These are phyloP conservation scores for Trametes villosa DNA, from an alignment of 768 basidiomycete species.

Conservation along the genomic window DNA sequence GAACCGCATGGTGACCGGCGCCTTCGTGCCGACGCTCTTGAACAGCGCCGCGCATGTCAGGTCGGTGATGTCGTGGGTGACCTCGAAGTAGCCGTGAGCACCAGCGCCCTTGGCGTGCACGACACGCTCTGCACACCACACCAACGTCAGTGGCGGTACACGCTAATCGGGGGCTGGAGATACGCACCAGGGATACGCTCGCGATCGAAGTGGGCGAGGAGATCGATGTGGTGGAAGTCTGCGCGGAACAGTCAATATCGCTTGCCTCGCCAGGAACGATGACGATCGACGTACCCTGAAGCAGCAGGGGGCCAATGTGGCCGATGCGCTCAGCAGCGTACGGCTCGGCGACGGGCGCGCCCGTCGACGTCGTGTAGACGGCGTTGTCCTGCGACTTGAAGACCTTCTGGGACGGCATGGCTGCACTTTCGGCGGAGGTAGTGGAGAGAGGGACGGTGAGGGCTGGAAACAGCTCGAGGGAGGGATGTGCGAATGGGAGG, in stretches of 20 bases:
- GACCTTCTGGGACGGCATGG: slow-evolving; percentile 70
- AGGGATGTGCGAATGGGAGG: slow-evolving; percentile 14
- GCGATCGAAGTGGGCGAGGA: slow-evolving; percentile 90
- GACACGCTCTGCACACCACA: slow-evolving; percentile 63
- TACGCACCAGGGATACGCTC: slow-evolving; percentile 79
- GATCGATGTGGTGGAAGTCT: slow-evolving; percentile 91
- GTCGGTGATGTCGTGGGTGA: slow-evolving; percentile 85
- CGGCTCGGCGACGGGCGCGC: slow-evolving; percentile 74
- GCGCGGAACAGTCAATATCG: slow-evolving; percentile 24
- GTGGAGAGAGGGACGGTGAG: slow-evolving; percentile 7
- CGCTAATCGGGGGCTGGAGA: neutral
- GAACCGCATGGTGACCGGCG: slow-evolving; percentile 82
- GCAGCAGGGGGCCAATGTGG: slow-evolving; percentile 75
- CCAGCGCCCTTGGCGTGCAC: slow-evolving; percentile 94
- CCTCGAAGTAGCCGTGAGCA: slow-evolving; percentile 92
- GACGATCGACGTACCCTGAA: slow-evolving; percentile 66
- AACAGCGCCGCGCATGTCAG: slow-evolving; percentile 75
- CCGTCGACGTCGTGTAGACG: slow-evolving; percentile 85
- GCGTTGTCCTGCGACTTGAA: slow-evolving; percentile 57
- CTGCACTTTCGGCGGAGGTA: slow-evolving; percentile 6
- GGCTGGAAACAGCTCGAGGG: slow-evolving; percentile 8
- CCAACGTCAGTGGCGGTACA: neutral
- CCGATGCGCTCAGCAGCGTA: slow-evolving; percentile 83
- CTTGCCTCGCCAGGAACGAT: neutral
- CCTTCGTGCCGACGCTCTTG: slow-evolving; percentile 66